phyloP scores from a whole-genome alignment of 2,329 filamentous ascomycete species.

The Alternaria arborescens region DNA sequence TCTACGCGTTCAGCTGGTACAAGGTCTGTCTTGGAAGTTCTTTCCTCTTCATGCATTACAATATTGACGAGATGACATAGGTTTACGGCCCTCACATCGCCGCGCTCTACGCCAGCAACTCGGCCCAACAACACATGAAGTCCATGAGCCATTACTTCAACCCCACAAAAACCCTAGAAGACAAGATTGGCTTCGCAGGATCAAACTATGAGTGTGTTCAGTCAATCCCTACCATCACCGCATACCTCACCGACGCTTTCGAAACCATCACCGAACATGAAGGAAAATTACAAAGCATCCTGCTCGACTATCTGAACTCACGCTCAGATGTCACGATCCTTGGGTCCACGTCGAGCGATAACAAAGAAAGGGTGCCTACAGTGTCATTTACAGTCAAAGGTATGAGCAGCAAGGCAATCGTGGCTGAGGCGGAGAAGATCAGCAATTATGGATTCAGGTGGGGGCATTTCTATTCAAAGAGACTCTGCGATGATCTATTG shows the following conservation, averaged over 20 bases:
- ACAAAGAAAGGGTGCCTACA: slow-evolving; percentile 66
- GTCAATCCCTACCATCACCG: slow-evolving; percentile 67
- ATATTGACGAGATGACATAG: slow-evolving; percentile 26
- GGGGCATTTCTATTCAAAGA: slow-evolving; percentile 74
- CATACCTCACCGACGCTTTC: slow-evolving; percentile 64
- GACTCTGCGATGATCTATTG: slow-evolving; percentile 68
- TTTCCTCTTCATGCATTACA: no score
- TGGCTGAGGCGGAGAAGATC: slow-evolving; percentile 68
- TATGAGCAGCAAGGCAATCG: slow-evolving; percentile 64
- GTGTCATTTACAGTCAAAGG: slow-evolving; percentile 72
- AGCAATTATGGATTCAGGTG: slow-evolving; percentile 70
- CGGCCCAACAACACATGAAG: slow-evolving; percentile 64
- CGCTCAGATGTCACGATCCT: slow-evolving; percentile 65
- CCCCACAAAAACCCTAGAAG: slow-evolving; percentile 63
- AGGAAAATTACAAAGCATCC: slow-evolving; percentile 63
- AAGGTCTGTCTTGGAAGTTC: slow-evolving; percentile 57
- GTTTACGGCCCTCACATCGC: slow-evolving; percentile 80
- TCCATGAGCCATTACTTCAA: slow-evolving; percentile 76
- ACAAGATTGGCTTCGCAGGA: slow-evolving; percentile 74
- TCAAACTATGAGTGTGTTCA: slow-evolving; percentile 75
- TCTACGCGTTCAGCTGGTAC: slow-evolving; percentile 84
- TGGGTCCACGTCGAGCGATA: slow-evolving; percentile 62
- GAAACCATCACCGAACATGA: slow-evolving; percentile 66
- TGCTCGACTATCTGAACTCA: slow-evolving; percentile 67
- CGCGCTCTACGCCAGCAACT: slow-evolving; percentile 70